Conservation (phyloP, 192 early-diverging fungal genomes). For the Linnemannia exigua region DNA sequence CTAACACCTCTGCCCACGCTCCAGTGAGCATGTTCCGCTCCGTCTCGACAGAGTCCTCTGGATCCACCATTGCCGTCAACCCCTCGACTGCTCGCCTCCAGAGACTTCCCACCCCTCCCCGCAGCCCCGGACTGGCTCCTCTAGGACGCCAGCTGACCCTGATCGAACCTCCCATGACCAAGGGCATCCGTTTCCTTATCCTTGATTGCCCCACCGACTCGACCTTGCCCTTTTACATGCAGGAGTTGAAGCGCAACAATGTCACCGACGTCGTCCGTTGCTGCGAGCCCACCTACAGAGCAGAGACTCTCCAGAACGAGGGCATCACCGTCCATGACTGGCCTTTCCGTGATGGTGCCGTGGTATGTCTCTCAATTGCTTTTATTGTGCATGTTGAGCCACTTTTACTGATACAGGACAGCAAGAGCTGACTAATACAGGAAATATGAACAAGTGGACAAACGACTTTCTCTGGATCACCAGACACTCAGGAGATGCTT, state of each 20-base stretch:
- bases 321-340: slow-evolving; percentile 83
- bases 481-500: neutral
- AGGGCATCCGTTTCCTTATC: slow-evolving; percentile 86
- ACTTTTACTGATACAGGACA: neutral
- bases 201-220: slow-evolving; percentile 83
- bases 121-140: slow-evolving; percentile 54
- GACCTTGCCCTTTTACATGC: slow-evolving; percentile 46
- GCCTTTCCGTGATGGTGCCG: slow-evolving; percentile 93
- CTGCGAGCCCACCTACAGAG: slow-evolving; percentile 87
- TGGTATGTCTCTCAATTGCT: slow-evolving; percentile 59
- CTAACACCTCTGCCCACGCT: slow-evolving; percentile 33
- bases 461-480: neutral
- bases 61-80: slow-evolving; percentile 31
- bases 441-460: neutral
- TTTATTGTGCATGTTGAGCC: neutral
- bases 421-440: neutral
- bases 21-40: slow-evolving; percentile 54
- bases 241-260: slow-evolving; percentile 75
- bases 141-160: slow-evolving; percentile 75
- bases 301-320: slow-evolving; percentile 65
- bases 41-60: slow-evolving; percentile 40
- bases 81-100: slow-evolving; percentile 54
- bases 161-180: slow-evolving; percentile 69
- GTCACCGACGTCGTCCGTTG: slow-evolving; percentile 89
- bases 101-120: slow-evolving; percentile 53